Evolutionary conservation across 805 yeast genomes (phyloP), one percentile per base, ranked within the genome.

Genomic region (Clavispora asparagi): DNA sequence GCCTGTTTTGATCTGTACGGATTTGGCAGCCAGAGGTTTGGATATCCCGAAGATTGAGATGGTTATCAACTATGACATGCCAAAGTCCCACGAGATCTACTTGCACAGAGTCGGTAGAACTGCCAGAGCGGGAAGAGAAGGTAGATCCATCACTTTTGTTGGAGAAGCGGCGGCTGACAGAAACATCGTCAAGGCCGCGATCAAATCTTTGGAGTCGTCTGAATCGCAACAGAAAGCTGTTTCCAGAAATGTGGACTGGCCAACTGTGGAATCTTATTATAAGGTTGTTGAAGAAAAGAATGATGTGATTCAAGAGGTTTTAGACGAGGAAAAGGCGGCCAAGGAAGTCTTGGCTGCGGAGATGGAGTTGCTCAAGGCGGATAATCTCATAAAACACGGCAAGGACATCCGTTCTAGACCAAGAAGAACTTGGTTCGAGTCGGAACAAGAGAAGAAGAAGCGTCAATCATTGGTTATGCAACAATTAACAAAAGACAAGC

Each of bases 61-160:
- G 49, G 99, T 94, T 40, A 79, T 94, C 60, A 94, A 94, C 68
- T 94, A 77, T 65, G 99, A 94, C 62, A 88, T 94, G 95, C 99
- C 99, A 42, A 87, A 88, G 64, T 76, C 87, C 28, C 84, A 87
- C 59, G 99, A 94, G 54, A 79, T 92, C 33, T 94, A 94, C 65
- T 74, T 94, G 59, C 99, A 94, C 70, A 86, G 99, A 75, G 97
- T 94, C 49, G 99, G 99, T 69, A 87, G 99, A 78, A 94, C 98
- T 45, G 99, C 99, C 9, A 88, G 99, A 80, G 99, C 97, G 43
- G 98, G 98, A 17, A 81, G 98, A 68, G 88, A 87, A 44, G 99
- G 99, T 77, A 79, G 79, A 46, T 87, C 97, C 39, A 85, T 94
- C 36, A 84, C 97, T 2, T 82, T 94, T 67, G 99, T 94, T 12